Evolutionary conservation across 2,329 filamentous ascomycete genomes (phyloP), one percentile per base, ranked within the genome.

Genomic region (Ramularia collo-cygni): DNA sequence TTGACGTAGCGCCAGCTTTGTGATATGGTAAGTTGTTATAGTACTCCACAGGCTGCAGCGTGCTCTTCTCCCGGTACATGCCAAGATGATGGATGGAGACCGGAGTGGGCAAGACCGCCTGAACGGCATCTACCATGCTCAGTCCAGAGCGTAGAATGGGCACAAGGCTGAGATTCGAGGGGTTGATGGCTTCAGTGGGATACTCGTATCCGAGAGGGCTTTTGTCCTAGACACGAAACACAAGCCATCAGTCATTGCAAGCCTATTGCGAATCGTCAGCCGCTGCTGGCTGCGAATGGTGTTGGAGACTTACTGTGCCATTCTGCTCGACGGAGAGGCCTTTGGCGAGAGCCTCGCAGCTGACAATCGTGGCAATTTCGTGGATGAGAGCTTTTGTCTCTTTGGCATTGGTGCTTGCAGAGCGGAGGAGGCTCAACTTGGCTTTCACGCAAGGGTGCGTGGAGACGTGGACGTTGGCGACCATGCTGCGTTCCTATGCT

Each of bases 21-120:
- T 86, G 83, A 65, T 85, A 82, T 26, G 88, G 88, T 14, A 95
- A 80, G 65, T 95, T 95, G 72, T 95, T 95, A 76, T 95, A 95
- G 75, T 95, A 95, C 67, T 95, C 89, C 43, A 95, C 89, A 3
- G 89, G 87, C 56, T 87, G 79, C 41, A 95, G 80, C 31, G 85
- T 90, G 41, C 79, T 78, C 44, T 84, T 86, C 62, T 95, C 89
- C 59, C 89, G 86, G 73, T 90, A 96, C 58, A 96, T 82, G 51
- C 92, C 90, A 6, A 96, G 82, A 63, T 96, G 90, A 69, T 96
- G 88, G 49, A 95, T 77, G 5, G 88, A 82, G 21, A 90, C 84
- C 4, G 86, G 76, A 27, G 65, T 61, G 13, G 90, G 89, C 43
- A 96, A 85, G 55, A 96, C 74, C 18, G 80, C 81, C 68, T 90